Percentiles rank a stretch among this genome's conserved stretches.
phyloP scores from a whole-genome alignment of 192 early-diverging fungal genomes.

The Piromyces sp. region DNA sequence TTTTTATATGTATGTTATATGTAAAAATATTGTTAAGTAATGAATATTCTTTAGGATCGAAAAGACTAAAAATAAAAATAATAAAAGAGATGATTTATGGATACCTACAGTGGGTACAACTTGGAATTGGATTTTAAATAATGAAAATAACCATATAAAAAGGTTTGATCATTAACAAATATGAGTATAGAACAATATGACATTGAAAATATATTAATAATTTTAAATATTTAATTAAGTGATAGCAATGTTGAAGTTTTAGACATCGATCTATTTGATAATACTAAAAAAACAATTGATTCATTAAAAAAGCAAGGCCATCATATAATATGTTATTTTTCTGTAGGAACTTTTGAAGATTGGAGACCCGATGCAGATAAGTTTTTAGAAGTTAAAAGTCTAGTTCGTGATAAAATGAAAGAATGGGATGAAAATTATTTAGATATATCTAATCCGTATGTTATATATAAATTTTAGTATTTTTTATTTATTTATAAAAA shows the following conservation, averaged over 20 bases:
- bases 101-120: not conserved
- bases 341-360: not conserved
- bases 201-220: no score
- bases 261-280: not conserved
- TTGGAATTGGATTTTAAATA: not conserved
- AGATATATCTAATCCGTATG: not conserved
- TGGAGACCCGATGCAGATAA: not conserved
- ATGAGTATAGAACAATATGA: no score
- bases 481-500: no score
- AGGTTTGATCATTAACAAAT: not conserved
- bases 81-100: not conserved
- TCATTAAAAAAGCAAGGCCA: not conserved
- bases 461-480: not conserved
- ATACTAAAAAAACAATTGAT: not conserved
- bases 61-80: no score
- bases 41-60: no score
- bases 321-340: not conserved
- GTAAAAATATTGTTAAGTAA: no score
- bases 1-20: no score
- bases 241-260: not conserved
- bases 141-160: not conserved
- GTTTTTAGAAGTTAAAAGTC: not conserved
- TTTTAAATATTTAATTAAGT: not conserved
- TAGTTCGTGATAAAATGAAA: not conserved
- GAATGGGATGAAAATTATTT: not conserved